Base-by-base conservation (phyloP, 129 eudicot genomes). In the Escallonia herrerae region DNA sequence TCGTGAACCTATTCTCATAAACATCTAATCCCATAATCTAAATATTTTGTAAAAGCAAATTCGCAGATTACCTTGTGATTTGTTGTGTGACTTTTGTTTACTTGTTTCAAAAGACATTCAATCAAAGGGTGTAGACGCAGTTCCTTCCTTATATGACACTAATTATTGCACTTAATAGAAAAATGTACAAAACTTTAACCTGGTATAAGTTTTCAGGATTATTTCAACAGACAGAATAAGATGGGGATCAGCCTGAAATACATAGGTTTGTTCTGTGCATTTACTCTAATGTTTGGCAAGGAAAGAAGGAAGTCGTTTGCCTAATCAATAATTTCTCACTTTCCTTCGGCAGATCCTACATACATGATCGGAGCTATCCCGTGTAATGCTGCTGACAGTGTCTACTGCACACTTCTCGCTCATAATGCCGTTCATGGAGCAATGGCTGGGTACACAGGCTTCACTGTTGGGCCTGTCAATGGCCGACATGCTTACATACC, bases 351-450 rank as follows among this genome's bases (percentile, higher is more conserved):
- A 94, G 99, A 94, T 86, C 99, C 97, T 12, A 94, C 95, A n/a
- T 94, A 94, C 72, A 94, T 94, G 99, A 94, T 94, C 60, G 79
- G 97, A 51, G 97, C 99, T 15, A 57, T 94, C 45, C 96, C 87
- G 7, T 82, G 95, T 75, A 94, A 94, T 66, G 99, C 97, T 45
- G 82, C 99, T 1, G 99, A 94, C 73, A 89, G 86, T 69, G 95
- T 89, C 10, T 94, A 89, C 72, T 77, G 99, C 80, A 89, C 99
- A 4, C 90, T 94, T 78, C 88, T 94, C 15, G 99, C 99, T 70
- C 99, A 94, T 79, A 89, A 94, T 69, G 97, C 90, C 11, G 86
- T 94, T 77, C 99, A 94, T 53, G 99, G 99, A 75, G 99, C 97
- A 50, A 94, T 94, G 99, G 93, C 99, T 10, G 99, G 99, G 11